Conservation (phyloP, 2,329 filamentous ascomycete genomes). For the Fusarium zealandicum region DNA sequence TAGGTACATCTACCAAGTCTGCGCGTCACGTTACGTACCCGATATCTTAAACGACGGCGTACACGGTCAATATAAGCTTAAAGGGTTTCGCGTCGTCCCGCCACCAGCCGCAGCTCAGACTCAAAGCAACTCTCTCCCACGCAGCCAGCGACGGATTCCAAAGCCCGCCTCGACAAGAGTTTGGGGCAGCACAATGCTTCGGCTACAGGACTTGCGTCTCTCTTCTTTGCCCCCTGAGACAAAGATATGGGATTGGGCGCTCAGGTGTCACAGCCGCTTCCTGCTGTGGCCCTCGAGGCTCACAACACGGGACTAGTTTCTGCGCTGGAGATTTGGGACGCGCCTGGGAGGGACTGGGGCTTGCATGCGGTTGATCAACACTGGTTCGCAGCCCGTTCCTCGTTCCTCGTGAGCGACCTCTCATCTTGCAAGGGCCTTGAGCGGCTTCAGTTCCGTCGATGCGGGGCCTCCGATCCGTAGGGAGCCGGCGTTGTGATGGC, state of each 20-base stretch:
- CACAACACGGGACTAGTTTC: conserved; percentile 19
- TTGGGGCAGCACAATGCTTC: conserved; percentile 25
- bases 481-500: conserved; percentile 28
- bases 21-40: neutral
- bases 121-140: conserved; percentile 24
- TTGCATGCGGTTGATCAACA: conserved; percentile 7
- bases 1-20: too few species aligned
- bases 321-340: conserved; percentile 1
- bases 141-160: conserved; percentile 1
- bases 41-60: conserved; percentile 7
- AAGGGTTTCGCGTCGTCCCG: conserved; percentile 21
- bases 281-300: conserved; percentile 27
- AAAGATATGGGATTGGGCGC: conserved; percentile 25
- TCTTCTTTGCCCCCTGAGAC: conserved; percentile 12
- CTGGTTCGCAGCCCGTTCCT: neutral
- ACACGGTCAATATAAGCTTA: conserved; percentile 41
- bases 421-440: too few species aligned
- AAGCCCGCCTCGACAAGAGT: conserved; percentile 8
- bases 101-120: conserved; percentile 16
- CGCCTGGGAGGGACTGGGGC: conserved; percentile 1
- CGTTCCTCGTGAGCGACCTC: neutral
- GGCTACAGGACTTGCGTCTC: conserved; percentile 27
- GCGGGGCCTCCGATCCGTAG: conserved; percentile 8
- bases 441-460: conserved; percentile 3
- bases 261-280: conserved; percentile 24